These are phyloP conservation scores for Citrus maxima DNA, from an alignment of 345 rosid genomes.

Conservation along the genomic window DNA sequence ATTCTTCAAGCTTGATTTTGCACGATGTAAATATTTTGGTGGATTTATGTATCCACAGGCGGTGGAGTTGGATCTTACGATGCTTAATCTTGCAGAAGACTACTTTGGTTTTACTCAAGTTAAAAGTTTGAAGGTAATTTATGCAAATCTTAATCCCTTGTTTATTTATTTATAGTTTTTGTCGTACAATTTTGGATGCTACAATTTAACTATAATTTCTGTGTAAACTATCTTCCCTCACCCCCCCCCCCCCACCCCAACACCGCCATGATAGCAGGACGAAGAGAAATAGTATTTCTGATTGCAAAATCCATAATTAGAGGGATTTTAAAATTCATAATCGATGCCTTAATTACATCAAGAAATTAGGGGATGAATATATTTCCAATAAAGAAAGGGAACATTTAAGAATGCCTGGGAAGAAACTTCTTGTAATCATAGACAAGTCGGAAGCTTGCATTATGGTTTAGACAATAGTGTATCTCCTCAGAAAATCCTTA, in stretches of 20 bases:
- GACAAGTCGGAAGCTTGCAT: not conserved
- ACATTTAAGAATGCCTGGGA: not conserved
- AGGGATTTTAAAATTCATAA: not conserved
- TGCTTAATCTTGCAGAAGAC: slow-evolving; percentile 59
- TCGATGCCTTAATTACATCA: not conserved
- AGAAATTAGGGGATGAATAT: not conserved
- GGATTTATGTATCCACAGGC: slow-evolving; percentile 39
- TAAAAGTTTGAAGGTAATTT: slow-evolving; percentile 61
- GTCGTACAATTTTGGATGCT: not conserved
- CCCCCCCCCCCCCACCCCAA: accelerated
- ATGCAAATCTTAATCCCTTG: not conserved
- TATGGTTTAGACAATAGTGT: not conserved
- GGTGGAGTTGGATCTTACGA: slow-evolving; percentile 79
- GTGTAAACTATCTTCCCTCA: not conserved
- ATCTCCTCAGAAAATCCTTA: not conserved
- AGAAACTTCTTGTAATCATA: not conserved
- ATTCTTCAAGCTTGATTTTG: slow-evolving; percentile 9
- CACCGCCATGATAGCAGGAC: not conserved
- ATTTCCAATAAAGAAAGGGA: not conserved
- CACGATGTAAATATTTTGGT: slow-evolving; percentile 7
- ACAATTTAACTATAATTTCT: not conserved
- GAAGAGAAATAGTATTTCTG: not conserved
- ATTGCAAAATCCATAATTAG: not conserved
- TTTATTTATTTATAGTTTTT: not conserved
- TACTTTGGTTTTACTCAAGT: slow-evolving; percentile 66